phyloP scores from a whole-genome alignment of 768 basidiomycete species.

The Dendrothele bispora region DNA sequence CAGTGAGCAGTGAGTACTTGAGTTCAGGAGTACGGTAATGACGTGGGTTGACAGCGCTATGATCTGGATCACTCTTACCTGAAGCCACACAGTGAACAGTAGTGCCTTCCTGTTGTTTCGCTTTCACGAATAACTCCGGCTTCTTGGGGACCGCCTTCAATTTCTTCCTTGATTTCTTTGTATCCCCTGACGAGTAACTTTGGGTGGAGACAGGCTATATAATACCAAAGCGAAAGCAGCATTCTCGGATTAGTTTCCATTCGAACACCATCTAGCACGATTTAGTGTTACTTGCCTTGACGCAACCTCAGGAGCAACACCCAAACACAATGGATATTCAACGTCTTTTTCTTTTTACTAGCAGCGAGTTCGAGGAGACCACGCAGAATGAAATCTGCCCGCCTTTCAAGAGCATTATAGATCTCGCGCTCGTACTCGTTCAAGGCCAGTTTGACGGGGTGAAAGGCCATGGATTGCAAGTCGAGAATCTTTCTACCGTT shows the following conservation, averaged over 20 bases:
- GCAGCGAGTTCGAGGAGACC: constrained; percentile 68
- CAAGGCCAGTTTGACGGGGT: constrained; percentile 76
- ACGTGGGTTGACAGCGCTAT: no score
- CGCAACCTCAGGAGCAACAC: constrained; percentile 78
- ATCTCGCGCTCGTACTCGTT: constrained; percentile 75
- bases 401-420: constrained; percentile 69
- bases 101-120: constrained; percentile 43
- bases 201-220: constrained; percentile 87
- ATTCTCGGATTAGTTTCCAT: no score
- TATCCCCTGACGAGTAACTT: constrained; percentile 78
- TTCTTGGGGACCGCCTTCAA: constrained; percentile 77
- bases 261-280: no score
- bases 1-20: neutral
- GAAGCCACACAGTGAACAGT: constrained; percentile 78
- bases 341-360: constrained; percentile 35
- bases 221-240: neutral
- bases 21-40: neutral
- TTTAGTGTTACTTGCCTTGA: constrained; percentile 62
- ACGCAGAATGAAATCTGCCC: constrained; percentile 63
- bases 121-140: constrained; percentile 32
- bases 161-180: constrained; percentile 68
- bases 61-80: no score
- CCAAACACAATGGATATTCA: constrained; percentile 46
- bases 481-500: constrained; percentile 84
- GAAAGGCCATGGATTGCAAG: constrained; percentile 72